These are phyloP conservation scores for Sporodiniella umbellata DNA, from an alignment of 371 early-diverging fungal genomes.

Conservation along the genomic window DNA sequence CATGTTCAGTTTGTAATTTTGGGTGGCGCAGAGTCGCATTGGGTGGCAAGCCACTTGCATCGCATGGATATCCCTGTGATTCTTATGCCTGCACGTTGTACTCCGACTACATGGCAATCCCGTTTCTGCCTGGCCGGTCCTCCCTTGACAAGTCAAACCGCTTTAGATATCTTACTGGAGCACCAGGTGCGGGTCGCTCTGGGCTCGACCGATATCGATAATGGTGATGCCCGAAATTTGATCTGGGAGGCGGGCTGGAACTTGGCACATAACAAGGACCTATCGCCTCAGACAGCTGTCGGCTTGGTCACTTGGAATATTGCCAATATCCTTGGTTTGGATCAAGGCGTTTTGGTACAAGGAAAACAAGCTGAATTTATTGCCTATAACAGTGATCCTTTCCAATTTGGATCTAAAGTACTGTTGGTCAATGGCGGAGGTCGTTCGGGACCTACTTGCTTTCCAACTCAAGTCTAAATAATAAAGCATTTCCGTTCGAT, in stretches of 20 bases:
- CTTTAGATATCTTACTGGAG: conserved; percentile 51
- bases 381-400: conserved; percentile 53
- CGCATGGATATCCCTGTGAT: conserved; percentile 59
- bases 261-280: conserved; percentile 31
- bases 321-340: conserved; percentile 59
- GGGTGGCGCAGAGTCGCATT: conserved; percentile 75
- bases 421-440: conserved; percentile 55
- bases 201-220: conserved; percentile 52
- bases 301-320: conserved; percentile 76
- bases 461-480: conserved; percentile 29
- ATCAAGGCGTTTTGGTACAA: conserved; percentile 20
- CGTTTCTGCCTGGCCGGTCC: conserved; percentile 61
- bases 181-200: conserved; percentile 64
- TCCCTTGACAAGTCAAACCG: conserved; percentile 53
- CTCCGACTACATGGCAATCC: conserved; percentile 59
- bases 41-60: conserved; percentile 60
- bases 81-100: conserved; percentile 67
- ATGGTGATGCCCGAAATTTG: conserved; percentile 64
- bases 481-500: neutral
- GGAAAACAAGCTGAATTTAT: conserved; percentile 45
- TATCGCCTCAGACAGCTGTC: conserved; percentile 56
- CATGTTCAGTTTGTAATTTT: conserved; percentile 48
- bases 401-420: conserved; percentile 58
- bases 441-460: conserved; percentile 41
- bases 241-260: conserved; percentile 74